These are phyloP conservation scores for Adenanthera pavonina DNA, from an alignment of 306 rosid species.

Conservation along the genomic window DNA sequence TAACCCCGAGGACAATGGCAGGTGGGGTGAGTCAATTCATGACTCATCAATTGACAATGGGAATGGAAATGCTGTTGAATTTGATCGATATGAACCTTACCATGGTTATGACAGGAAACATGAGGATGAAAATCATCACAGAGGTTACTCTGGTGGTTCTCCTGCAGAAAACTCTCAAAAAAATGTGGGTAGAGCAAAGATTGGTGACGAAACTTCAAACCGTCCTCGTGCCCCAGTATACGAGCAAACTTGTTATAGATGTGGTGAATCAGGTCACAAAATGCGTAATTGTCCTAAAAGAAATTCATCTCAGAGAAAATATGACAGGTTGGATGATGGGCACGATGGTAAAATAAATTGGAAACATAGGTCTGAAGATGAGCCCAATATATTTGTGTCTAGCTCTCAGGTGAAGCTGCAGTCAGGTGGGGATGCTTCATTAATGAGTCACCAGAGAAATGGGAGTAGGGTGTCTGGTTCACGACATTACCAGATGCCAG, in stretches of 20 bases:
- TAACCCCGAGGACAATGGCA: constrained; percentile 49
- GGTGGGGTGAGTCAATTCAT: constrained; percentile 55
- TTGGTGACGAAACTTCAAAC: constrained; percentile 38
- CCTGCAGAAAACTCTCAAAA: constrained; percentile 42
- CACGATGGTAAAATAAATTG: constrained; percentile 33
- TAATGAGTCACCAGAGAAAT: constrained; percentile 40
- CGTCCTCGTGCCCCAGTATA: constrained; percentile 35
- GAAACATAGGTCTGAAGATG: constrained; percentile 34
- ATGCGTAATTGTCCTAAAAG: constrained; percentile 58
- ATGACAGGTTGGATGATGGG: constrained; percentile 37
- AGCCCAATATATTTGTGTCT: constrained; percentile 44
- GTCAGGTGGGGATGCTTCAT: constrained; percentile 42
- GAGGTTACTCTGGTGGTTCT: constrained; percentile 48
- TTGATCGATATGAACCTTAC: constrained; percentile 63
- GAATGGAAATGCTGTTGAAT: constrained; percentile 40
- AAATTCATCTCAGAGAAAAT: constrained; percentile 37
- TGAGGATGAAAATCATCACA: constrained; percentile 42
- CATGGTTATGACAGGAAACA: constrained; percentile 53
- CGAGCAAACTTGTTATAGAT: constrained; percentile 47
- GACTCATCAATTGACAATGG: constrained; percentile 39
- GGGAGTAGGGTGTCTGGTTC: constrained; percentile 41
- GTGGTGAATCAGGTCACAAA: constrained; percentile 67
- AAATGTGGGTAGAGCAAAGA: constrained; percentile 31
- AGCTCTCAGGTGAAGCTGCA: constrained; percentile 37
- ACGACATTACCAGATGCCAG: constrained; percentile 24